phyloP scores from a whole-genome alignment of 2,329 filamentous ascomycete genomes.

The Aureobasidium sp. region DNA sequence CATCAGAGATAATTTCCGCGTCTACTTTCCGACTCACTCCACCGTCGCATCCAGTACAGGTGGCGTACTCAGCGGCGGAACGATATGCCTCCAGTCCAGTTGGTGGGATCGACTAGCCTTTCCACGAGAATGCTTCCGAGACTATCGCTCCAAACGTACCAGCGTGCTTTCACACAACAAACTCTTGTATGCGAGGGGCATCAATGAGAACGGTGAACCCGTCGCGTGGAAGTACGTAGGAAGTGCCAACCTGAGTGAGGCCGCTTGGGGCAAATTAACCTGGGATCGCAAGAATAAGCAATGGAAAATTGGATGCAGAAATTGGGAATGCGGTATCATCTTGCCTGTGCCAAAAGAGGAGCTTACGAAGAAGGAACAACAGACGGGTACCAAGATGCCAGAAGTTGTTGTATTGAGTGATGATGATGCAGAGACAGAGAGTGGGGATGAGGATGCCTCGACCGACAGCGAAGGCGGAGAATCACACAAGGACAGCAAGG shows the following conservation, averaged over 20 bases:
- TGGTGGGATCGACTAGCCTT: constrained; percentile 67
- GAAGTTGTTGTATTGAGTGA: background rate
- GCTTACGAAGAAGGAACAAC: background rate
- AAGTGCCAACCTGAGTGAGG: constrained; percentile 86
- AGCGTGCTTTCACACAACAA: constrained; percentile 88
- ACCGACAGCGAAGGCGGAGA: constrained; percentile 18
- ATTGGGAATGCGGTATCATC: constrained; percentile 93
- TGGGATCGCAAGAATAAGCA: constrained; percentile 56
- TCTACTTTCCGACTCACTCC: constrained; percentile 73
- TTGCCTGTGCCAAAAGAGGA: constrained; percentile 46
- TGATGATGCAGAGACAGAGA: constrained; percentile 3
- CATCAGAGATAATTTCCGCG: constrained; percentile 52
- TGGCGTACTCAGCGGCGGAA: constrained; percentile 53
- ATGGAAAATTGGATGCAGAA: constrained; percentile 74
- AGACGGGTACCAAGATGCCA: background rate
- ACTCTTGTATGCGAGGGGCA: constrained; percentile 36
- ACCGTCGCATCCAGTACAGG: constrained; percentile 43
- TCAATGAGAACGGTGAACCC: constrained; percentile 34
- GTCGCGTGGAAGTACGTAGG: constrained; percentile 77
- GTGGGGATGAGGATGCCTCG: background rate
- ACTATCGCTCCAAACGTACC: constrained; percentile 63
- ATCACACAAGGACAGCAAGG: constrained; percentile 7
- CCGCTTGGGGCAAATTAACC: constrained; percentile 80
- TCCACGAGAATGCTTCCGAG: constrained; percentile 63
- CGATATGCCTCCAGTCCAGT: constrained; percentile 68